Percentiles rank a stretch among this genome's conserved stretches.
phyloP scores from a whole-genome alignment of 2,329 filamentous ascomycete genomes.

The Aspergillus calidoustus region DNA sequence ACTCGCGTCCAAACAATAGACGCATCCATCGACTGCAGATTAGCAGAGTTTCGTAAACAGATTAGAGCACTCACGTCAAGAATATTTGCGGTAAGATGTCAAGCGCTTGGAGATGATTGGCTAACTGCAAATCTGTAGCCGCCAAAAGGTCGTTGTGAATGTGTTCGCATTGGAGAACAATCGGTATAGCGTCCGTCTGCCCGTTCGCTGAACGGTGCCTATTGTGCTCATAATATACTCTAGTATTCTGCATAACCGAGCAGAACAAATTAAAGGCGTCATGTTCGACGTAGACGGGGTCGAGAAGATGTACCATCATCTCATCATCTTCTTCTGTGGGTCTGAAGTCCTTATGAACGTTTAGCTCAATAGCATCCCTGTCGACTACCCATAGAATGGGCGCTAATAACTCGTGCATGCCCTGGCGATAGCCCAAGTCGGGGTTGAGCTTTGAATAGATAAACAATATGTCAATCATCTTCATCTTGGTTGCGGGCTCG shows the following conservation, averaged over 20 bases:
- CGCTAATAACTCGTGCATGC: slow-evolving; percentile 95
- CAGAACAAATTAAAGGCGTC: slow-evolving; percentile 88
- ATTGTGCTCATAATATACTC: slow-evolving; percentile 81
- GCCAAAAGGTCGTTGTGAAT: slow-evolving; percentile 84
- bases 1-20: slow-evolving; percentile 90
- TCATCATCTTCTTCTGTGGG: slow-evolving; percentile 49
- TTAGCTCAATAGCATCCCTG: slow-evolving; percentile 72
- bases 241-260: slow-evolving; percentile 83
- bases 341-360: slow-evolving; percentile 38
- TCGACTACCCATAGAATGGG: slow-evolving; percentile 85
- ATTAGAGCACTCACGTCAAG: slow-evolving; percentile 68
- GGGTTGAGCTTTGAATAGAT: slow-evolving; percentile 93
- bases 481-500: slow-evolving; percentile 73
- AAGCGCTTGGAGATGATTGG: slow-evolving; percentile 76
- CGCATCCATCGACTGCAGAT: slow-evolving; percentile 75
- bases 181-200: slow-evolving; percentile 64
- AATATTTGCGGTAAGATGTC: slow-evolving; percentile 97
- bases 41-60: background rate
- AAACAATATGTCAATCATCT: slow-evolving; percentile 88
- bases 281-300: slow-evolving; percentile 79
- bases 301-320: slow-evolving; percentile 68
- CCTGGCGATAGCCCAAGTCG: slow-evolving; percentile 88
- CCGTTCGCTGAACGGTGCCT: slow-evolving; percentile 49
- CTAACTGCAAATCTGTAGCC: slow-evolving; percentile 80
- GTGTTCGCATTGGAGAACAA: slow-evolving; percentile 81